phyloP scores from a whole-genome alignment of 164 flowering plant genomes.

The Vitis labrusca region DNA sequence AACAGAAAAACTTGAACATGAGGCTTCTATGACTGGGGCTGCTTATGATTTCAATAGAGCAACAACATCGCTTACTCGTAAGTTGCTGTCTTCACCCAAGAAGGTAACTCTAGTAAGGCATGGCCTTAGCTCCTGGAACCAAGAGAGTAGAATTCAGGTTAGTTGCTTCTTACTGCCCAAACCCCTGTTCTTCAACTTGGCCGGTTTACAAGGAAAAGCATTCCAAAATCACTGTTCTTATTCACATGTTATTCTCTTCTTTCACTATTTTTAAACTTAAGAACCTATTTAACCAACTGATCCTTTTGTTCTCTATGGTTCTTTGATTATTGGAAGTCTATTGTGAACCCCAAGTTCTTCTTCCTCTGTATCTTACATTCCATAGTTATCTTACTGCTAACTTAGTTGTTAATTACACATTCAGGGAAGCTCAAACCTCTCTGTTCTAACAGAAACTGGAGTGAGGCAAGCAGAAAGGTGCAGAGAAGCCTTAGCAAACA shows the following conservation, averaged over 20 bases:
- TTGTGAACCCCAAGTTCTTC: too few species aligned
- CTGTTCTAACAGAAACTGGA: conserved; percentile 68
- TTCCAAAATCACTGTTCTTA: background rate
- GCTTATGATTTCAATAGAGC: conserved; percentile 68
- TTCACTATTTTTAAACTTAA: too few species aligned
- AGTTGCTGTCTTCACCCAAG: conserved; percentile 44
- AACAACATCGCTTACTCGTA: conserved; percentile 50
- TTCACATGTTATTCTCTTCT: too few species aligned
- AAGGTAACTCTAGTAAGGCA: conserved; percentile 70
- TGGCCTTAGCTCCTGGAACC: conserved; percentile 81
- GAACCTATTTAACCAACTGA: too few species aligned
- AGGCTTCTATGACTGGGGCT: conserved; percentile 57
- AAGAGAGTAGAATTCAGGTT: conserved; percentile 72
- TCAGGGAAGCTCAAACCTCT: conserved; percentile 77
- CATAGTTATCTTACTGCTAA: background rate
- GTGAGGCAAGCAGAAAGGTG: conserved; percentile 67
- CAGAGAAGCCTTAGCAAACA: conserved; percentile 45
- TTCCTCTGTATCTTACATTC: background rate
- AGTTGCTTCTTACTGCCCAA: conserved; percentile 6
- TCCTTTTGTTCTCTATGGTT: too few species aligned
- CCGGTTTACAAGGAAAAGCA: background rate
- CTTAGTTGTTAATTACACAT: background rate
- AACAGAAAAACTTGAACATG: conserved; percentile 34
- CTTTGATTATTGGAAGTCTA: too few species aligned
- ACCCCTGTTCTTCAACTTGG: background rate